Conservation (phyloP, 148 eudicot genomes). For the Rhododendron henanense region DNA sequence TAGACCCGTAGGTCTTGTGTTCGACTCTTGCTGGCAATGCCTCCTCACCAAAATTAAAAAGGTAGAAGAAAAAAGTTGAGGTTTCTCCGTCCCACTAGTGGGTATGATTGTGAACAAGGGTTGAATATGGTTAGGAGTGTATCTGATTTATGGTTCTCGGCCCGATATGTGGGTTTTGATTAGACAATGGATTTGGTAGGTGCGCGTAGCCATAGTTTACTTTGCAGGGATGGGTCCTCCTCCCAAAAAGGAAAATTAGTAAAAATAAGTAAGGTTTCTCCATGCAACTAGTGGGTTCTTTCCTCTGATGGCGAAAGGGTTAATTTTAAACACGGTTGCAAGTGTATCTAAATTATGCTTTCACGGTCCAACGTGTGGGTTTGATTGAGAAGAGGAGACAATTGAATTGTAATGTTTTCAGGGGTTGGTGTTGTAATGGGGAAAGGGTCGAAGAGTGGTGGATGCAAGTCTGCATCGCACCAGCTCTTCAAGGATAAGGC, state of each 20-base stretch:
- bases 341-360: not conserved
- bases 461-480: constrained; percentile 76
- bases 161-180: not conserved
- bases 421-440: constrained; percentile 44
- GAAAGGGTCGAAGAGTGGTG: constrained; percentile 66
- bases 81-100: not conserved
- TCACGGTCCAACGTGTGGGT: not conserved
- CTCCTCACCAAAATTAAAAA: not conserved
- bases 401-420: constrained; percentile 7
- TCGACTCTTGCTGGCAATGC: not conserved
- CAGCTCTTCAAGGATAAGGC: constrained; percentile 86
- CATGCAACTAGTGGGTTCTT: not conserved
- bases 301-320: not conserved
- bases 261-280: not conserved
- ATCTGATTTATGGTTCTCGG: no score
- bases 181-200: not conserved
- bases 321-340: not conserved
- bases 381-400: not conserved
- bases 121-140: not conserved
- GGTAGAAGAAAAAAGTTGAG: not conserved
- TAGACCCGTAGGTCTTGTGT: not conserved
- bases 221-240: not conserved
- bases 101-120: no score
- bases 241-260: not conserved
- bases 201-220: not conserved